Percentiles rank a stretch among this genome's conserved stretches.
phyloP scores from a whole-genome alignment of 208 protist genomes.

The Willaertia magna region DNA sequence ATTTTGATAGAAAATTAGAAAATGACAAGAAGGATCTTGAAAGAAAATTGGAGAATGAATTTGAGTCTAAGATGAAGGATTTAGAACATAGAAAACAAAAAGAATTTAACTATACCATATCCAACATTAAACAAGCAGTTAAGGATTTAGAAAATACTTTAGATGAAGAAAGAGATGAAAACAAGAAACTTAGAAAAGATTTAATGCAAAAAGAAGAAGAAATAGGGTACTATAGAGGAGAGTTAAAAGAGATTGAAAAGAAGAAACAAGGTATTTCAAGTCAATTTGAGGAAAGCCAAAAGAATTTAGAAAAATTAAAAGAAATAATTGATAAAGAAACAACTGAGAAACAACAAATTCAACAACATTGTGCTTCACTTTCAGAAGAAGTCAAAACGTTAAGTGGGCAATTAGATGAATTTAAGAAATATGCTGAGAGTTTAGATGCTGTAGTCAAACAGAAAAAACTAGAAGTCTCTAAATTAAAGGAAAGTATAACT shows the following conservation, averaged over 20 bases:
- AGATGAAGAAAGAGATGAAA: background rate
- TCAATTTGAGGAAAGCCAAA: background rate
- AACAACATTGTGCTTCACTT: background rate
- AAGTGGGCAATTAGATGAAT: background rate
- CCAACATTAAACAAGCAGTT: background rate
- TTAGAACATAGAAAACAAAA: background rate
- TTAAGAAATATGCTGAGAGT: background rate
- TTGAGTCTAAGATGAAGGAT: background rate
- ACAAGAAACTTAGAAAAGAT: background rate
- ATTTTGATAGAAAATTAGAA: background rate
- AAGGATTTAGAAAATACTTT: background rate
- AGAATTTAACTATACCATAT: background rate
- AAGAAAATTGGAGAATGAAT: background rate
- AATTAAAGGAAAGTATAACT: background rate
- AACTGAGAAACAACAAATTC: background rate
- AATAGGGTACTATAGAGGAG: background rate
- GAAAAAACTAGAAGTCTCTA: background rate
- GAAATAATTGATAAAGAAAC: background rate
- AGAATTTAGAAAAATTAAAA: background rate
- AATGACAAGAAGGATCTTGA: background rate
- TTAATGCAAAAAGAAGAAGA: background rate
- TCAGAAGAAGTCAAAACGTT: background rate
- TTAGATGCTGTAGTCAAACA: background rate
- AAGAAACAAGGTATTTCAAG: background rate
- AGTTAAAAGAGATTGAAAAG: background rate